Evolutionary conservation across 1,139 yeast genomes (phyloP), one percentile per base, ranked within the genome.

Genomic region (Lipomyces yarrowii): DNA sequence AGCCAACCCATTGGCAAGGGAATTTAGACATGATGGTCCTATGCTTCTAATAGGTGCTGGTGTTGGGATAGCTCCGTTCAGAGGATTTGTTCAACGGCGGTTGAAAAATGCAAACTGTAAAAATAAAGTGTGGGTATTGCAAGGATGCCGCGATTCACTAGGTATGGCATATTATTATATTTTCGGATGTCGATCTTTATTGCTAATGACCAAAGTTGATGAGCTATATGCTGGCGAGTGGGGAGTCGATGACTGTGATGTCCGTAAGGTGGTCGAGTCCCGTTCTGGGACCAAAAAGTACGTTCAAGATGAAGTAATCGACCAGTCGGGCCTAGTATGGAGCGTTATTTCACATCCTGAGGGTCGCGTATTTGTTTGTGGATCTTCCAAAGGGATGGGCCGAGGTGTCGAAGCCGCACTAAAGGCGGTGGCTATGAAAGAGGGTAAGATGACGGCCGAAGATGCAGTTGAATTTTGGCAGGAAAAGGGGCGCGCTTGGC

Each of bases 361-460:
- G 65, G 96, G 94, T 0, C 87, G 87, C 73, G 81, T 90, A 62
- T 90, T 90, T 75, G 93, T 90, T 46, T 90, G 96, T 83, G 96
- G 96, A 75, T 96, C 90, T 79, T 96, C 96, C 39, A 84, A 88
- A 51, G 86, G 83, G 72, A 90, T 90, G 96, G 93, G 96, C 2
- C 87, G 90, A 78, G 93, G 89, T 75, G 96, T 90, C 10, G 90
- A 88, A 73, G 78, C 81, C 57, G 82, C 91, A 1, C 80, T 90
- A 69, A 80, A 82, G 21, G 81, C 82, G 66, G 86, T 90, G 60
- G 76, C 90, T 58, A 79, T 86, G 60, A 77, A 83, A 63, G 85
- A 85, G 55, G 74, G 71, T 3, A 58, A 60, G 8, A 53, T 89
- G 64, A 72, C 84, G 10, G 82, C 82, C 67, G 89, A 84, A 61